phyloP scores from a whole-genome alignment of 2,329 filamentous ascomycete species.

The Pseudogymnoascus sp. region DNA sequence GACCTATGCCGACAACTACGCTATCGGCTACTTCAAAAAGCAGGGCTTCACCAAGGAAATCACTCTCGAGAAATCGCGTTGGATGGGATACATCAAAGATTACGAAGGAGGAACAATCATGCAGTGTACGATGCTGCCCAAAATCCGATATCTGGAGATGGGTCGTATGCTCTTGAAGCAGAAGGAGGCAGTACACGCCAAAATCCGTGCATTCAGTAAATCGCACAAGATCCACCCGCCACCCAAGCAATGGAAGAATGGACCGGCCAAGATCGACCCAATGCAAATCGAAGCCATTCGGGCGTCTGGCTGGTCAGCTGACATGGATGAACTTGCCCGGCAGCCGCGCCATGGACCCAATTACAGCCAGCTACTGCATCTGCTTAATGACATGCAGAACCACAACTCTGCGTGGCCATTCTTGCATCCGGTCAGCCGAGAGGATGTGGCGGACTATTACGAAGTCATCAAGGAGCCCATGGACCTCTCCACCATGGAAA shows the following conservation, averaged over 20 bases:
- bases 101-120: slow-evolving; percentile 99
- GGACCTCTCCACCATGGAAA: slow-evolving; percentile 94
- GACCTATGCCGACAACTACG: slow-evolving; percentile 97
- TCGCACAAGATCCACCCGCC: slow-evolving; percentile 81
- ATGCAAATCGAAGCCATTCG: slow-evolving; percentile 82
- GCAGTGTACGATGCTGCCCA: slow-evolving; percentile 97
- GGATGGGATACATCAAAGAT: slow-evolving; percentile 99
- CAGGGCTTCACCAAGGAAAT: slow-evolving; percentile 99
- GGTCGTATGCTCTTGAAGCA: slow-evolving; percentile 95
- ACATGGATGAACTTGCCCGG: slow-evolving; percentile 94
- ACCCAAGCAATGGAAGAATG: slow-evolving; percentile 78
- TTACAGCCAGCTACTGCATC: slow-evolving; percentile 85
- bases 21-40: slow-evolving; percentile 98
- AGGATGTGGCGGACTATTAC: slow-evolving; percentile 98
- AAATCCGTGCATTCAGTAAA: slow-evolving; percentile 85
- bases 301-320: slow-evolving; percentile 87
- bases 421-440: slow-evolving; percentile 83
- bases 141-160: slow-evolving; percentile 86
- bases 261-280: slow-evolving; percentile 68
- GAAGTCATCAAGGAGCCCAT: slow-evolving; percentile 97
- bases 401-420: slow-evolving; percentile 93
- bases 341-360: slow-evolving; percentile 94
- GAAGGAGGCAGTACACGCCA: slow-evolving; percentile 89
- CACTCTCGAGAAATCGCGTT: slow-evolving; percentile 77
- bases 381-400: slow-evolving; percentile 93